Conservation (phyloP, 2,329 filamentous ascomycete species). For the Cordyceps cicadae region DNA sequence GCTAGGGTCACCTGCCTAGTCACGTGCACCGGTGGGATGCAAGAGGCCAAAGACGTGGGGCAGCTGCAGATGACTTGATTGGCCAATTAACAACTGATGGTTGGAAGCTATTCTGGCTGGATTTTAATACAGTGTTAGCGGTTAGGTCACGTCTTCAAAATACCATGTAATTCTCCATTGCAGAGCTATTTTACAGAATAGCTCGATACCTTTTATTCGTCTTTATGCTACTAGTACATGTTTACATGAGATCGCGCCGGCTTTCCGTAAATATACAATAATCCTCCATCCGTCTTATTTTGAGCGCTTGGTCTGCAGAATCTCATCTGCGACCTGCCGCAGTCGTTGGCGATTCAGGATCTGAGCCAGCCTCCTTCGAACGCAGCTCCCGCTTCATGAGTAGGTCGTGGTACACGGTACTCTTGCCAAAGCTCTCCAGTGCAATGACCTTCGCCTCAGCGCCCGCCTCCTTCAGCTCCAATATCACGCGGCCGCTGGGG, state of each 20-base stretch:
- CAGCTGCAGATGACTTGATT: neutral
- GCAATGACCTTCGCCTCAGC: slow-evolving; percentile 34
- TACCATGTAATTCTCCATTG: neutral
- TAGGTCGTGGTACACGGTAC: slow-evolving; percentile 24
- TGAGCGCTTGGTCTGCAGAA: neutral
- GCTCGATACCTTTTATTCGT: slow-evolving; percentile 15
- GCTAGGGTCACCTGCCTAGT: slow-evolving; percentile 13
- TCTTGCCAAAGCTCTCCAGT: slow-evolving; percentile 35
- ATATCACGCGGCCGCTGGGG: slow-evolving; percentile 40
- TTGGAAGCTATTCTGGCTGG: too few species aligned
- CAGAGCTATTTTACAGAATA: neutral
- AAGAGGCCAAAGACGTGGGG: neutral
- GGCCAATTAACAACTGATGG: neutral
- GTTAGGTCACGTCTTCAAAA: neutral
- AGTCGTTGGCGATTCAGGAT: neutral
- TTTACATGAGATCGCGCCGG: slow-evolving; percentile 19
- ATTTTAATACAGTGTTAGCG: too few species aligned
- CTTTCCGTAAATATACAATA: slow-evolving; percentile 19
- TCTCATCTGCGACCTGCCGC: neutral
- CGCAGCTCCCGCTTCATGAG: slow-evolving; percentile 15
- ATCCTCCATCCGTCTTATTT: neutral
- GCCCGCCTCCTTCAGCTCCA: slow-evolving; percentile 34
- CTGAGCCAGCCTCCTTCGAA: neutral
- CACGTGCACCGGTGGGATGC: slow-evolving; percentile 19
- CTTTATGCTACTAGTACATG: slow-evolving; percentile 24